These are phyloP conservation scores for Fraxinus greggii DNA, from an alignment of 305 asterid species.

Conservation along the genomic window DNA sequence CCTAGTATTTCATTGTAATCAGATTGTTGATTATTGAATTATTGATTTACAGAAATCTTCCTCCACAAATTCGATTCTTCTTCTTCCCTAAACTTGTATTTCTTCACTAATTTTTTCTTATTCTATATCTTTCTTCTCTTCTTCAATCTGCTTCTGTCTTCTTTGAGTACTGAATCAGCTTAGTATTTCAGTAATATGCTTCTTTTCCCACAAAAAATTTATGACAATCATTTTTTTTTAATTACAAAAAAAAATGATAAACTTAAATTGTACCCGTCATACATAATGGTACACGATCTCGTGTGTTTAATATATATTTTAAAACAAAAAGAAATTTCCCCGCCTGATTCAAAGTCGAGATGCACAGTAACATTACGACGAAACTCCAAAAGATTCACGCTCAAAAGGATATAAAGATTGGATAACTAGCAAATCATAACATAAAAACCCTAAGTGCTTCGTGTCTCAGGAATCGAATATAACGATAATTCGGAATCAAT, in stretches of 20 bases:
- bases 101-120: background rate
- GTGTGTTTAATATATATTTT: background rate
- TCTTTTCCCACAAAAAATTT: background rate
- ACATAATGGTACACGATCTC: background rate
- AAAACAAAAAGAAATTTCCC: background rate
- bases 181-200: background rate
- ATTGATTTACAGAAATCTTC: background rate
- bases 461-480: background rate
- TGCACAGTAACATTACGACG: background rate
- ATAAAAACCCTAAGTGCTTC: background rate
- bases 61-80: background rate
- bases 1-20: background rate
- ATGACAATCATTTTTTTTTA: background rate
- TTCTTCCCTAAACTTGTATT: background rate
- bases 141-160: background rate
- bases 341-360: background rate
- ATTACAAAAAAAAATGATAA: background rate
- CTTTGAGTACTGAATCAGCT: background rate
- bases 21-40: background rate
- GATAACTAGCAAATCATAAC: background rate
- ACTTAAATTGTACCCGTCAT: background rate
- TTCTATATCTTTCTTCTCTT: background rate
- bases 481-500: background rate
- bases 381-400: background rate
- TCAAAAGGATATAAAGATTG: background rate